These are phyloP conservation scores for Mucor sp. DNA, from an alignment of 371 early-diverging fungal species.

Conservation along the genomic window DNA sequence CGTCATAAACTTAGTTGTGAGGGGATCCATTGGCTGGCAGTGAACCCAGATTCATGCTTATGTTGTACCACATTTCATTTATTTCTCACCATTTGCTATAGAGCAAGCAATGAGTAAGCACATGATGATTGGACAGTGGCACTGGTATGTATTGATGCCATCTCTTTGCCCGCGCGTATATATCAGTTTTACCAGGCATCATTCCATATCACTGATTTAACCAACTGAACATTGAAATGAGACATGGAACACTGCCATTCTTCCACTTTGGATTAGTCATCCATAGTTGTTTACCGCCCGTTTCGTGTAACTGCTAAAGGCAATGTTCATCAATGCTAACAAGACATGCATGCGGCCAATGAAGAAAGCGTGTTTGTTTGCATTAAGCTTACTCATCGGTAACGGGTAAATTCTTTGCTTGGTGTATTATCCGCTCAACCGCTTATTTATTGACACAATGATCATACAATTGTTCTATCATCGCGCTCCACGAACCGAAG, in stretches of 20 bases:
- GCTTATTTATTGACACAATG: background rate
- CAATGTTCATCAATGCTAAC: background rate
- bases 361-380: too few relatives aligned
- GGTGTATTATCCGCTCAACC: background rate
- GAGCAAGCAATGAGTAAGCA: background rate
- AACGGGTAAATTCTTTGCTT: background rate
- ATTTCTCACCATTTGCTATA: background rate
- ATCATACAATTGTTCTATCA: slow-evolving; percentile 4
- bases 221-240: background rate
- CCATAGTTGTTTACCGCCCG: background rate
- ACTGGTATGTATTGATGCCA: background rate
- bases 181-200: too few relatives aligned
- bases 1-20: background rate
- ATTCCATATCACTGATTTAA: too few relatives aligned
- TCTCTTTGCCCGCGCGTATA: too few relatives aligned
- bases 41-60: background rate
- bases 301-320: background rate
- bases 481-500: slow-evolving; percentile 19
- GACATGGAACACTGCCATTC: background rate
- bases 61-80: background rate
- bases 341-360: background rate
- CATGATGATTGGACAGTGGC: background rate
- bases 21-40: background rate
- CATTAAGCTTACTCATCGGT: background rate
- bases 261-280: background rate